Conservation (phyloP, 2,329 filamentous ascomycete genomes). For the Aspergillus felis region DNA sequence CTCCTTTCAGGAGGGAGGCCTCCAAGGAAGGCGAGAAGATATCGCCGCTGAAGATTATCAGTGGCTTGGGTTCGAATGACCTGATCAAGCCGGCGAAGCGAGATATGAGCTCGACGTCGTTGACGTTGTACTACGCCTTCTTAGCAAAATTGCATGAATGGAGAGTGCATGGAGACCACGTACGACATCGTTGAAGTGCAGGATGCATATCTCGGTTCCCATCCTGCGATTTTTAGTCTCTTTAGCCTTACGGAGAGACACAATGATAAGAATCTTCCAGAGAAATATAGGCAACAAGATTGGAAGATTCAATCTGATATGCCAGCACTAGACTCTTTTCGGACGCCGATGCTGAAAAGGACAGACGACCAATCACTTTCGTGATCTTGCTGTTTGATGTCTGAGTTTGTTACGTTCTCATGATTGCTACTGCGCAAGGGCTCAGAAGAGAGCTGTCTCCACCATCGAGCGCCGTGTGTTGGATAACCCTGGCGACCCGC, state of each 20-base stretch:
- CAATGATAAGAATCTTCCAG: background rate
- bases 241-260: background rate
- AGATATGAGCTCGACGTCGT: background rate
- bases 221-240: background rate
- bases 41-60: constrained; percentile 15
- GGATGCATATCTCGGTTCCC: background rate
- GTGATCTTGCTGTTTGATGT: background rate
- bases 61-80: background rate
- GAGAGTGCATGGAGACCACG: background rate
- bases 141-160: background rate
- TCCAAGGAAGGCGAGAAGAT: constrained; percentile 16
- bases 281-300: background rate
- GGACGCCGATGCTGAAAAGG: background rate
- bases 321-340: background rate
- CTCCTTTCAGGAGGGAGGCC: constrained; percentile 13
- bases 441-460: background rate
- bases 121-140: background rate
- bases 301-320: background rate
- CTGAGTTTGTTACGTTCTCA: too few relatives aligned
- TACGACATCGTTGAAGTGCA: background rate
- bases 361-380: background rate
- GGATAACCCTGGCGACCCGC: background rate
- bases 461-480: background rate
- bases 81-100: background rate
- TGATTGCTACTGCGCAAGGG: too few relatives aligned